A percentile compares a stretch with the other conserved stretches of the same genome.
Conservation (phyloP, 371 early-diverging fungal species). For the Lichtheimia ornata region DNA sequence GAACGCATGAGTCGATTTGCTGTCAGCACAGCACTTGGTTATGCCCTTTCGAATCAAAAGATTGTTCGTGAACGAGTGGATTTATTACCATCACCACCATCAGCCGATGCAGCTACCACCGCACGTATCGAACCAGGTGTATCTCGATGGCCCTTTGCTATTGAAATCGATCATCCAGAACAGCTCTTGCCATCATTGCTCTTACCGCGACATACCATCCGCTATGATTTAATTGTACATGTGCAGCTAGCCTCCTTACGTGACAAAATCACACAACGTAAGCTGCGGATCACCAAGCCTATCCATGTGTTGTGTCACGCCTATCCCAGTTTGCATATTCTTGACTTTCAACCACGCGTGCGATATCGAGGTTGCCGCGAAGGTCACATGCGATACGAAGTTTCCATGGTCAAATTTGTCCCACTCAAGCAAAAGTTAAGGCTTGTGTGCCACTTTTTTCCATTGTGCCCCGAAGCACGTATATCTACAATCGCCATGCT, state of each 20-base stretch:
- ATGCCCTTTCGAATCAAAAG: constrained; percentile 8
- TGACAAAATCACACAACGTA: constrained; percentile 12
- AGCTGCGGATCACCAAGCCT: constrained; percentile 6
- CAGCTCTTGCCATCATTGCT: constrained; percentile 26
- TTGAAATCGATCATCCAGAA: constrained; percentile 20
- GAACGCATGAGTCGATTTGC: constrained; percentile 18
- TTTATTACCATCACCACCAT: constrained; percentile 3
- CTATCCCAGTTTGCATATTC: constrained; percentile 25
- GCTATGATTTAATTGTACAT: constrained; percentile 25
- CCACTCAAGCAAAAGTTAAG: constrained; percentile 26
- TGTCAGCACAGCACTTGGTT: constrained; percentile 7
- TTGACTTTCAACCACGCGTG: constrained; percentile 19
- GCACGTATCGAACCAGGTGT: constrained; percentile 17
- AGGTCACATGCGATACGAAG: constrained; percentile 23
- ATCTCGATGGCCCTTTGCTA: constrained; percentile 25
- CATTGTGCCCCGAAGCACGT: constrained; percentile 15
- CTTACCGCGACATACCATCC: constrained; percentile 30
- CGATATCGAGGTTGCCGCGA: constrained; percentile 30
- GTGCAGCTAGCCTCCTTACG: constrained; percentile 25
- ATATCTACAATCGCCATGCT: constrained; percentile 18
- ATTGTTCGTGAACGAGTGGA: constrained; percentile 14
- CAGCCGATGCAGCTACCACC: not conserved
- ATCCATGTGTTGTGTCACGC: constrained; percentile 28
- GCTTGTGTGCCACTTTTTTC: constrained; percentile 20
- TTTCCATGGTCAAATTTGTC: constrained; percentile 25